phyloP scores from a whole-genome alignment of 2,329 filamentous ascomycete species.

The Aspergillus brasiliensis region DNA sequence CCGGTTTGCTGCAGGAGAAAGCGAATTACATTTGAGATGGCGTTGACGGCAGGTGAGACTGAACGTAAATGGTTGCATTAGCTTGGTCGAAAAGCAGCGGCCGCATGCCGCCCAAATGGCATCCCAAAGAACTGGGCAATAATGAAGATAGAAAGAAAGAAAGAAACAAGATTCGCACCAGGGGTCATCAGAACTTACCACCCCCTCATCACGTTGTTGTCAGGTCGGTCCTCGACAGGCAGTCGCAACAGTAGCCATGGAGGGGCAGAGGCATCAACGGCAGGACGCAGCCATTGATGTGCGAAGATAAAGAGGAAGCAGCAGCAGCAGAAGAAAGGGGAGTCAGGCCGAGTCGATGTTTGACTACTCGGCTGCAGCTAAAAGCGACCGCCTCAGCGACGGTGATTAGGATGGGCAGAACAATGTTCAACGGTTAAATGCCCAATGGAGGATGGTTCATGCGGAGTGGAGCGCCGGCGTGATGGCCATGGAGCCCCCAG shows the following conservation, averaged over 20 bases:
- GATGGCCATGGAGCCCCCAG: conserved; percentile 11
- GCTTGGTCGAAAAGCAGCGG: conserved; percentile 1
- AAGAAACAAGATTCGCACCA: too few relatives aligned
- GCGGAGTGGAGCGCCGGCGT: conserved; percentile 20
- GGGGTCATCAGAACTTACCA: conserved; percentile 30
- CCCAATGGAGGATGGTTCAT: conserved; percentile 22
- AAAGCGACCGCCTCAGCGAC: conserved; percentile 17
- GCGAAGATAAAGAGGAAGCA: conserved; percentile 8
- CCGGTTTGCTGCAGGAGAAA: background rate
- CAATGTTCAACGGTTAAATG: conserved; percentile 20
- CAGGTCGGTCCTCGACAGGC: conserved; percentile 20
- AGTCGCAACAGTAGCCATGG: conserved; percentile 26
- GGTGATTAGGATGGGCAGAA: conserved; percentile 23
- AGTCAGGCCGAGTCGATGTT: conserved; percentile 6
- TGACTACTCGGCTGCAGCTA: conserved; percentile 21
- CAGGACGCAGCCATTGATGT: conserved; percentile 9
- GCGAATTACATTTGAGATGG: conserved; percentile 40
- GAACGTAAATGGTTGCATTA: conserved; percentile 10
- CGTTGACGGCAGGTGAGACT: conserved; percentile 43
- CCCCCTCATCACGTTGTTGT: conserved; percentile 41
- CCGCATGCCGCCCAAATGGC: background rate
- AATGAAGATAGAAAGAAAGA: background rate
- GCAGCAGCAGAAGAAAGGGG: conserved; percentile 8
- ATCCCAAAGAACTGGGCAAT: background rate
- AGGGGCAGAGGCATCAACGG: conserved; percentile 21